Conservation (phyloP, 768 basidiomycete genomes). For the Coprinellus micaceus region DNA sequence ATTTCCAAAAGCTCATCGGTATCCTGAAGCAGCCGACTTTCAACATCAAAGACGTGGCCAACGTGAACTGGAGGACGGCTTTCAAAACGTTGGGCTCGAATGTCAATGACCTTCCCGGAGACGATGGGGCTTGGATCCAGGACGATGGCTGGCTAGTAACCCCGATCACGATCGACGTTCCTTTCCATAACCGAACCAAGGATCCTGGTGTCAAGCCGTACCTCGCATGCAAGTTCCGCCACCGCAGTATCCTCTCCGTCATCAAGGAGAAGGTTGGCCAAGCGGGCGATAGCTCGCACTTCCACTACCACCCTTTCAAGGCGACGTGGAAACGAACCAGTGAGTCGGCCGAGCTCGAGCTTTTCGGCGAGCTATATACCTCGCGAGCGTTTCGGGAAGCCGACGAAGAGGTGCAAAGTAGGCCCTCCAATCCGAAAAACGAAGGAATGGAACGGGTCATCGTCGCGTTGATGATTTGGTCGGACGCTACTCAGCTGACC, state of each 20-base stretch:
- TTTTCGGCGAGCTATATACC: slow-evolving; percentile 20
- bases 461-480: slow-evolving; percentile 10
- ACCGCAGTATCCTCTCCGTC: neutral
- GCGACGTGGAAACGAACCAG: slow-evolving; percentile 21
- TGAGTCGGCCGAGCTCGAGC: slow-evolving; percentile 7
- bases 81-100: neutral
- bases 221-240: neutral
- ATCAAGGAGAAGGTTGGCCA: slow-evolving; percentile 1
- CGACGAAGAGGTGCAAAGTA: slow-evolving; percentile 10
- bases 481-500: slow-evolving; percentile 19
- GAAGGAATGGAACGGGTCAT: slow-evolving; percentile 13
- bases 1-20: neutral
- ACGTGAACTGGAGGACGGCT: neutral
- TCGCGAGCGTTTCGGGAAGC: slow-evolving; percentile 16
- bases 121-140: neutral
- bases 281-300: slow-evolving; percentile 3
- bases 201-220: neutral
- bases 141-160: neutral
- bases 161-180: neutral
- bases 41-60: neutral
- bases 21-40: neutral
- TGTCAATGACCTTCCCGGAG: neutral
- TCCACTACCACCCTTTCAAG: slow-evolving; percentile 23
- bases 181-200: neutral
- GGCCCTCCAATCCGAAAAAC: slow-evolving; percentile 8